These are phyloP conservation scores for Fusarium nodosum DNA, from an alignment of 2,329 filamentous ascomycete genomes.

Conservation along the genomic window DNA sequence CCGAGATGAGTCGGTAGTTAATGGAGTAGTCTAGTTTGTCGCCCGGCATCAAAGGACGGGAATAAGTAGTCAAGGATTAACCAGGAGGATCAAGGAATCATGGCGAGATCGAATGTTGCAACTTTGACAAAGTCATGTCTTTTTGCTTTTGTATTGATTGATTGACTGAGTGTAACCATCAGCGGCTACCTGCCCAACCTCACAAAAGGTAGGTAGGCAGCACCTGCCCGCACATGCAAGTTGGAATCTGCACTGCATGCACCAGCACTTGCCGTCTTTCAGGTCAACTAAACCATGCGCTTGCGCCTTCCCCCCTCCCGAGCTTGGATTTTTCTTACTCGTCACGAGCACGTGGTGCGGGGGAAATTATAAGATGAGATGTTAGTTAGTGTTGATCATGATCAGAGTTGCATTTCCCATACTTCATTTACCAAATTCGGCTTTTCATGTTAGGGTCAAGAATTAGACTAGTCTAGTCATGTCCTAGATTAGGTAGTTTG, in stretches of 20 bases:
- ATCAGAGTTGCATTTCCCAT: slow-evolving; percentile 13
- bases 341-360: slow-evolving; percentile 45
- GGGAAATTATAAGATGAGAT: slow-evolving; percentile 23
- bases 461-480: background rate
- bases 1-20: slow-evolving; percentile 7
- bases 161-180: slow-evolving; percentile 9
- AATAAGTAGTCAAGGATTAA: slow-evolving; percentile 5
- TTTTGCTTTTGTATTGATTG: slow-evolving; percentile 20
- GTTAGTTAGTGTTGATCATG: slow-evolving; percentile 5
- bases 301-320: slow-evolving; percentile 7
- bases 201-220: slow-evolving; percentile 8
- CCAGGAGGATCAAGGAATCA: background rate
- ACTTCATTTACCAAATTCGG: background rate
- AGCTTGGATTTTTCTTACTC: slow-evolving; percentile 24
- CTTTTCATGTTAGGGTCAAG: background rate
- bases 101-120: slow-evolving; percentile 27
- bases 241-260: slow-evolving; percentile 4
- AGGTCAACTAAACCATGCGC: background rate
- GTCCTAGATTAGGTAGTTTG: slow-evolving; percentile 5
- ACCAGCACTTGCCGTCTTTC: slow-evolving; percentile 3
- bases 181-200: slow-evolving; percentile 22
- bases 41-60: background rate
- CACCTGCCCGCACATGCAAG: slow-evolving; percentile 22
- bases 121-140: slow-evolving; percentile 17
- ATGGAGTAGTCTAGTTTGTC: background rate